phyloP scores from a whole-genome alignment of 768 basidiomycete species.

The Mycena albidolilacea region DNA sequence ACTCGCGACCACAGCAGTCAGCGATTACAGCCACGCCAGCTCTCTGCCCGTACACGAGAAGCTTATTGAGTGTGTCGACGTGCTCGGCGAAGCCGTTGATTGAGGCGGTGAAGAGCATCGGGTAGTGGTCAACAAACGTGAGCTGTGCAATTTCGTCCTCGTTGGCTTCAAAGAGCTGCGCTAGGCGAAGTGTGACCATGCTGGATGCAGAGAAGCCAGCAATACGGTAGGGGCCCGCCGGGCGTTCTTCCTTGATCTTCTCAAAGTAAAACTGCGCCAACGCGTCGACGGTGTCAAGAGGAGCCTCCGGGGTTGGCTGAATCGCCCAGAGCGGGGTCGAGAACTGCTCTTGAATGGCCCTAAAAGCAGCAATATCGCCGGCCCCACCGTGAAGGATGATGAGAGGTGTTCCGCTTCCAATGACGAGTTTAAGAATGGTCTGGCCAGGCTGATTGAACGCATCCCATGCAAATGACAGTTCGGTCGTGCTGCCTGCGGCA shows the following conservation, averaged over 20 bases:
- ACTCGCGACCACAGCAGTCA: constrained; percentile 30
- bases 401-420: background rate
- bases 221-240: too few relatives aligned
- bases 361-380: background rate
- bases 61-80: constrained; percentile 16
- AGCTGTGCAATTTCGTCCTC: background rate
- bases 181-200: background rate
- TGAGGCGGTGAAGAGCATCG: background rate
- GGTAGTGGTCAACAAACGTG: constrained; percentile 3
- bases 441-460: background rate
- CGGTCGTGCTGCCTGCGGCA: background rate
- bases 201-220: too few relatives aligned
- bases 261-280: constrained; percentile 40
- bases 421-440: background rate
- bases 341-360: constrained; percentile 24
- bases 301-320: constrained; percentile 39
- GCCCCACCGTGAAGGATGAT: background rate
- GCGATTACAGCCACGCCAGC: constrained; percentile 29
- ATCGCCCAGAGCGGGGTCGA: constrained; percentile 32
- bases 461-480: background rate
- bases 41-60: constrained; percentile 9
- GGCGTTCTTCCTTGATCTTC: constrained; percentile 22
- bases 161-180: background rate
- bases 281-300: constrained; percentile 28
- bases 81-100: constrained; percentile 22